Evolutionary conservation across 2,329 filamentous ascomycete species (phyloP).

Genomic region (Alternaria triticimaculans): DNA sequence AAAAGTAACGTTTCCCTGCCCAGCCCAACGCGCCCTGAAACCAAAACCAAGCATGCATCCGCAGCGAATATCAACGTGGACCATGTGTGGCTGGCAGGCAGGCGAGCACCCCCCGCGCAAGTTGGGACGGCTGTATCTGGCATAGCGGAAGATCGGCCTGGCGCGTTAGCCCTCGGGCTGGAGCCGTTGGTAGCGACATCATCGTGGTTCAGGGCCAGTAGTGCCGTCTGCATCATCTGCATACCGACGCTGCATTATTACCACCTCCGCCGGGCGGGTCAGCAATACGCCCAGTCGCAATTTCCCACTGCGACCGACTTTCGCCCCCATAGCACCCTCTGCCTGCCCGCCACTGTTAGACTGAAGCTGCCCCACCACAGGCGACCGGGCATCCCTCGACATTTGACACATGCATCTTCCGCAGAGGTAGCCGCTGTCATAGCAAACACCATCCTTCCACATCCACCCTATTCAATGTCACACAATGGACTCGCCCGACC

Average conservation of each 20-base stretch:
- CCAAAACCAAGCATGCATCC: not conserved
- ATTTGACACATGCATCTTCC: conserved; percentile 14
- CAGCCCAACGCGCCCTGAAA: not conserved
- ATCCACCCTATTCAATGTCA: conserved; percentile 29
- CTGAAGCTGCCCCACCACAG: conserved; percentile 12
- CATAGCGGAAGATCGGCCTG: conserved; percentile 11
- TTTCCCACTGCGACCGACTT: not conserved
- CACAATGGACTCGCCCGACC: conserved; percentile 45
- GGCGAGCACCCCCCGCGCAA: not conserved
- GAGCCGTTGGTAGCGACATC: conserved; percentile 12
- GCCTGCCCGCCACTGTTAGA: conserved; percentile 1
- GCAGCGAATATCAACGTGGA: not conserved
- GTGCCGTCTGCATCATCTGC: not conserved
- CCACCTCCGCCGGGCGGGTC: not conserved
- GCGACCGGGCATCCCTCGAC: conserved; percentile 13
- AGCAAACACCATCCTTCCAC: not conserved
- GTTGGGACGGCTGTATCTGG: conserved; percentile 8
- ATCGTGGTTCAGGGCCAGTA: conserved; percentile 4
- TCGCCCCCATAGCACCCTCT: not conserved
- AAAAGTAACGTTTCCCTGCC: not conserved
- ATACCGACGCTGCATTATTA: not conserved
- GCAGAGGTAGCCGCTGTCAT: conserved; percentile 5
- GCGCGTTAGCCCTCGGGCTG: conserved; percentile 3
- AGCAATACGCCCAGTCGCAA: not conserved
- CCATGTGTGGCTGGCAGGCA: conserved; percentile 1